A percentile compares a stretch with the other conserved stretches of the same genome.
phyloP scores from a whole-genome alignment of 306 rosid species.

The Astragalus glycyphyllos region DNA sequence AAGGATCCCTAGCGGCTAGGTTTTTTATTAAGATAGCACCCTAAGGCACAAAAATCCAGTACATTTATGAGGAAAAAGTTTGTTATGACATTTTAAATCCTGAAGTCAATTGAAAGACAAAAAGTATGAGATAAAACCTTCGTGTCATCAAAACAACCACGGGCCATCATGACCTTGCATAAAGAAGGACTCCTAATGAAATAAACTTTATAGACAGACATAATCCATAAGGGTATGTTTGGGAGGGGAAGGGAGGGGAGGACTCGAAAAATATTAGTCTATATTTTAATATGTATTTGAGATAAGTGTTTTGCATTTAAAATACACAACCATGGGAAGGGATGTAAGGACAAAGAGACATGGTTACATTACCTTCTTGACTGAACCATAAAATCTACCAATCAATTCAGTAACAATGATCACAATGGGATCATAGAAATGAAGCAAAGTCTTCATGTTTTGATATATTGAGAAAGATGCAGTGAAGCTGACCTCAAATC shows the following conservation, averaged over 20 bases:
- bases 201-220: slow-evolving; percentile 23
- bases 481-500: slow-evolving; percentile 89
- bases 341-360: slow-evolving; percentile 39
- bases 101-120: slow-evolving; percentile 41
- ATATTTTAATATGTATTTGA: too few species aligned
- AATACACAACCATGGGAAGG: slow-evolving; percentile 27
- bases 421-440: slow-evolving; percentile 92
- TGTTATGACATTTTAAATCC: slow-evolving; percentile 30
- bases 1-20: slow-evolving; percentile 89
- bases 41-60: slow-evolving; percentile 57
- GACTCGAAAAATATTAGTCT: too few species aligned
- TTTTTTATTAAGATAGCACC: slow-evolving; percentile 87
- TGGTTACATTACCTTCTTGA: slow-evolving; percentile 69
- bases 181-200: slow-evolving; percentile 39
- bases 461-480: slow-evolving; percentile 97
- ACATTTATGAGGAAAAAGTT: slow-evolving; percentile 23
- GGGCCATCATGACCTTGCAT: slow-evolving; percentile 84
- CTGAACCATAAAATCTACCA: slow-evolving; percentile 73
- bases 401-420: slow-evolving; percentile 77
- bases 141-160: slow-evolving; percentile 94
- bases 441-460: slow-evolving; percentile 88
- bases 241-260: too few species aligned
- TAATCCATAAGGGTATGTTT: neutral
- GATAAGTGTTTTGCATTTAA: slow-evolving; percentile 30
- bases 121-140: slow-evolving; percentile 56